phyloP scores from a whole-genome alignment of 345 rosid genomes.

The Corymbia maculata region DNA sequence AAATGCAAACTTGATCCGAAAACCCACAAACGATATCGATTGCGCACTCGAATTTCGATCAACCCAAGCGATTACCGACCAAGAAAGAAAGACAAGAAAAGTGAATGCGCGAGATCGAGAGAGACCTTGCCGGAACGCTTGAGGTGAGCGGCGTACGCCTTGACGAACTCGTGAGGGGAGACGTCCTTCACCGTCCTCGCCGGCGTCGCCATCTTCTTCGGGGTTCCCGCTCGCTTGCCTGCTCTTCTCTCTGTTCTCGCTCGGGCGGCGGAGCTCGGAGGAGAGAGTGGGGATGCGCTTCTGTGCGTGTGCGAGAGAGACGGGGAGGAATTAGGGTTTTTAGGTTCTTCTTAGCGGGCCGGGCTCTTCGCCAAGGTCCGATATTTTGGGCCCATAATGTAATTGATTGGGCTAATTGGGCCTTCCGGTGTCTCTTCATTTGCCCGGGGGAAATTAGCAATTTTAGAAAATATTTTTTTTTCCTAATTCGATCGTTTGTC shows the following conservation, averaged over 20 bases:
- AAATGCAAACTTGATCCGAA: neutral
- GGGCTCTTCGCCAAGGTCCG: neutral
- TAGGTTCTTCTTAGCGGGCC: neutral
- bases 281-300: neutral
- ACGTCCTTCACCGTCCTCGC: conserved; percentile 41
- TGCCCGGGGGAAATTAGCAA: neutral
- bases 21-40: neutral
- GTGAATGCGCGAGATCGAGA: neutral
- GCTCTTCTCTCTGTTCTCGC: neutral
- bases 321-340: neutral
- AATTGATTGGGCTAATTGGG: neutral
- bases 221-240: neutral
- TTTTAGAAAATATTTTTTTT: neutral
- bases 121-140: conserved; percentile 49
- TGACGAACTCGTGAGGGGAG: conserved; percentile 46
- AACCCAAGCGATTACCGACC: neutral
- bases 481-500: neutral
- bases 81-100: neutral
- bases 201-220: conserved; percentile 3
- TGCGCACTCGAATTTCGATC: neutral
- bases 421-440: neutral
- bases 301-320: accelerated
- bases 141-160: conserved; percentile 42
- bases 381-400: neutral
- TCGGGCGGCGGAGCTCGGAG: neutral